Evolutionary conservation across 495 filamentous ascomycete genomes (phyloP).

Genomic region (Hyaloscypha finlandica): DNA sequence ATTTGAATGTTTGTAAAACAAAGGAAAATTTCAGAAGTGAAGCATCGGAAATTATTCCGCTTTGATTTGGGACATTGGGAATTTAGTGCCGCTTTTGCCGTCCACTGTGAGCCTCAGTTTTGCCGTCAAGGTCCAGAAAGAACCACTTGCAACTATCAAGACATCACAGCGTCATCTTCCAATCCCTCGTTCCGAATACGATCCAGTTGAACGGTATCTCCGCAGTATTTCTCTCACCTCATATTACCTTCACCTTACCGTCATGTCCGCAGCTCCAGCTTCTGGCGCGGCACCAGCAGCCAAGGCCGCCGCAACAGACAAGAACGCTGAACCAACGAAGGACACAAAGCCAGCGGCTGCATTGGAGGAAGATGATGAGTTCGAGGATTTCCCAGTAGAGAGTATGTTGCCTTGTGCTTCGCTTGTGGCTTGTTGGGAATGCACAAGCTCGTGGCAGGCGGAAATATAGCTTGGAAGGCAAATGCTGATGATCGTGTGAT

Average conservation of each 20-base stretch:
- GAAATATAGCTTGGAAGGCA: background rate
- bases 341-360: conserved; percentile 53
- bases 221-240: background rate
- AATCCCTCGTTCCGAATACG: background rate
- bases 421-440: conserved; percentile 5
- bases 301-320: conserved; percentile 26
- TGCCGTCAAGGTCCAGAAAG: background rate
- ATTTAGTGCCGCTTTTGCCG: too few species aligned
- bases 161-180: background rate
- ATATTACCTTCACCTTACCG: background rate
- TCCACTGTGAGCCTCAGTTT: background rate
- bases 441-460: background rate
- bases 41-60: too few species aligned
- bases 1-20: too few species aligned
- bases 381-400: conserved; percentile 98
- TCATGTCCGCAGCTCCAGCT: conserved; percentile 33
- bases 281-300: conserved; percentile 26
- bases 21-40: too few species aligned
- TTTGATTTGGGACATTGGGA: too few species aligned
- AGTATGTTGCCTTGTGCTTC: conserved; percentile 53
- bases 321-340: conserved; percentile 31
- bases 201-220: background rate
- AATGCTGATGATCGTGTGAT: conserved; percentile 11
- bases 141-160: background rate
- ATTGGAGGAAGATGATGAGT: conserved; percentile 96